Evolutionary conservation across 768 basidiomycete species (phyloP).

Genomic region (Imleria badia): DNA sequence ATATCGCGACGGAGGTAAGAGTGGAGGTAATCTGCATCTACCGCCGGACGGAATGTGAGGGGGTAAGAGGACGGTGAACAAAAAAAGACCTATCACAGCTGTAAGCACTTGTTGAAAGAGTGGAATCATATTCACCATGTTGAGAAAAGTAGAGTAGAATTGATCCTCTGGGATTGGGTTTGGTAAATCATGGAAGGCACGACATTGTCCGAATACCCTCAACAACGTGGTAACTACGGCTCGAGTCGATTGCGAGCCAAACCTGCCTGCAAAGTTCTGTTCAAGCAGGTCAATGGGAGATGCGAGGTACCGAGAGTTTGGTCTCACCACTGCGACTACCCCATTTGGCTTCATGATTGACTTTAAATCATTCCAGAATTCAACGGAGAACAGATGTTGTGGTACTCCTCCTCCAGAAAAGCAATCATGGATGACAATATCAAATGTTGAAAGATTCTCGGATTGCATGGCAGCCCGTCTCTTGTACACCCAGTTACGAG

Average conservation of each 20-base stretch:
- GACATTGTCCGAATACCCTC: conserved; percentile 72
- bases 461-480: conserved; percentile 35
- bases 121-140: conserved; percentile 55
- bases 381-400: conserved; percentile 74
- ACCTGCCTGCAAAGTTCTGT: conserved; percentile 83
- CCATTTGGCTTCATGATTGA: conserved; percentile 65
- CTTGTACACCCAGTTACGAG: conserved; percentile 61
- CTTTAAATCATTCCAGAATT: conserved; percentile 80
- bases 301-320: background rate
- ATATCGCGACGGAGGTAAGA: conserved; percentile 65
- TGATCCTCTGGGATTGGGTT: conserved; percentile 45
- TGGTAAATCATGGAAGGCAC: conserved; percentile 76
- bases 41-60: conserved; percentile 57
- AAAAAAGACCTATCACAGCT: conserved; percentile 65
- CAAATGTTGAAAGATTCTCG: conserved; percentile 39
- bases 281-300: background rate
- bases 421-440: conserved; percentile 85
- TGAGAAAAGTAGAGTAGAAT: conserved; percentile 55
- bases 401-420: conserved; percentile 96
- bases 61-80: conserved; percentile 60
- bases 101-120: conserved; percentile 6
- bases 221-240: conserved; percentile 71
- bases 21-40: conserved; percentile 60
- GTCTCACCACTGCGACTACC: conserved; percentile 75
- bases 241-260: conserved; percentile 59